phyloP scores from a whole-genome alignment of 2,329 filamentous ascomycete genomes.

The Talaromyces sp. region DNA sequence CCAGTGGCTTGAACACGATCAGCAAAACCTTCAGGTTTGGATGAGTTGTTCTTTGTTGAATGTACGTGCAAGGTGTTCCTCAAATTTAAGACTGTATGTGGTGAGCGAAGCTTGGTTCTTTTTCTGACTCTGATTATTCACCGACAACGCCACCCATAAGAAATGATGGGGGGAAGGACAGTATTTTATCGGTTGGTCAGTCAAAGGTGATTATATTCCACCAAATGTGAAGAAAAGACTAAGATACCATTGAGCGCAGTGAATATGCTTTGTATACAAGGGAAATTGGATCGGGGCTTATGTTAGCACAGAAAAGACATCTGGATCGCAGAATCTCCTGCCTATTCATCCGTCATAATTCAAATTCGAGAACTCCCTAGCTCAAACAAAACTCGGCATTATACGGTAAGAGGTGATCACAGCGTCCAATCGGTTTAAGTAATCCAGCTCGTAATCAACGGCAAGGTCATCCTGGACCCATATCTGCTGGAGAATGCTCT shows the following conservation, averaged over 20 bases:
- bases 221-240: not conserved
- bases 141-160: not conserved
- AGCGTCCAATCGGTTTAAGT: constrained; percentile 13
- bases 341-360: not conserved
- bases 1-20: not conserved
- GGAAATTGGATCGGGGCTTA: not conserved
- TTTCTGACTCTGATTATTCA: not conserved
- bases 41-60: not conserved
- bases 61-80: not conserved
- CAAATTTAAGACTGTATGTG: not conserved
- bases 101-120: not conserved
- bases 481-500: constrained; percentile 13
- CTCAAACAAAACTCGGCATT: constrained; percentile 13
- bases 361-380: constrained; percentile 6
- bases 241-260: not conserved
- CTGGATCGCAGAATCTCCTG: not conserved
- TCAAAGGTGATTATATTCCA: not conserved
- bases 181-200: not conserved
- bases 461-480: constrained; percentile 14
- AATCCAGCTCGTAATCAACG: constrained; percentile 15
- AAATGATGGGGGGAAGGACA: not conserved
- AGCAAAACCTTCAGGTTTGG: not conserved
- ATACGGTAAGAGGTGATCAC: constrained; percentile 10
- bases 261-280: not conserved
- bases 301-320: not conserved